Evolutionary conservation across 2,329 filamentous ascomycete species (phyloP).

Genomic region (Mycosphaerelloides madeirae): DNA sequence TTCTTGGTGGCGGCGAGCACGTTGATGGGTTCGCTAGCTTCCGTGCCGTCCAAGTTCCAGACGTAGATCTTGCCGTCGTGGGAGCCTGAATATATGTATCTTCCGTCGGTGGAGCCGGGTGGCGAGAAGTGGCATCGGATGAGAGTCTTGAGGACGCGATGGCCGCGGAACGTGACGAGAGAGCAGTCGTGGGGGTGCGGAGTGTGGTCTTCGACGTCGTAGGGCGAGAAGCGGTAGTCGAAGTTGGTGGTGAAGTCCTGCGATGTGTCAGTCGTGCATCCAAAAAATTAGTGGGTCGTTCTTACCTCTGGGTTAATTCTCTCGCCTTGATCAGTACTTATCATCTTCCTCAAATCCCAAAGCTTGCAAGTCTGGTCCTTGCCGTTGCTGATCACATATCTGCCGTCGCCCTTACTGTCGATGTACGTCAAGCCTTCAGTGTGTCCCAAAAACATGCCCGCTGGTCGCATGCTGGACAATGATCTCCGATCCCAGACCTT

Average conservation of each 20-base stretch:
- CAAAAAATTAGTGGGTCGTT: not conserved
- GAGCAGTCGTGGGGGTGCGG: conserved; percentile 83
- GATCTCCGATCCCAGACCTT: conserved; percentile 92
- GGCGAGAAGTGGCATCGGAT: conserved; percentile 96
- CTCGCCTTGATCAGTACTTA: conserved; percentile 63
- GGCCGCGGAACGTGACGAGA: conserved; percentile 87
- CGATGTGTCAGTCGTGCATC: not conserved
- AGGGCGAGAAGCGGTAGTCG: conserved; percentile 68
- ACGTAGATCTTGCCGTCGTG: conserved; percentile 85
- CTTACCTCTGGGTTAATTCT: conserved; percentile 47
- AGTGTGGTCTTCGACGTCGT: conserved; percentile 61
- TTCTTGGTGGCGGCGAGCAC: conserved; percentile 66
- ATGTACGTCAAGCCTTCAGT: conserved; percentile 63
- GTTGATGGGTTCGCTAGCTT: conserved; percentile 67
- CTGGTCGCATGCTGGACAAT: conserved; percentile 58
- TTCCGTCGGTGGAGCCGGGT: conserved; percentile 74
- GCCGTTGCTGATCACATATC: conserved; percentile 88
- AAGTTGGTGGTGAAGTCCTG: conserved; percentile 59
- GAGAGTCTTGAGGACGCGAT: conserved; percentile 80
- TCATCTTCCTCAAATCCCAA: conserved; percentile 90
- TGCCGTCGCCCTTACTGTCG: conserved; percentile 77
- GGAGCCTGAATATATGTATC: conserved; percentile 90
- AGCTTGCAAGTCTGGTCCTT: conserved; percentile 98
- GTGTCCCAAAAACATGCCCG: conserved; percentile 61
- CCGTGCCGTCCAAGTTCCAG: conserved; percentile 87